Base-by-base conservation (phyloP, 2,329 filamentous ascomycete species). In the Venturia pyrina region DNA sequence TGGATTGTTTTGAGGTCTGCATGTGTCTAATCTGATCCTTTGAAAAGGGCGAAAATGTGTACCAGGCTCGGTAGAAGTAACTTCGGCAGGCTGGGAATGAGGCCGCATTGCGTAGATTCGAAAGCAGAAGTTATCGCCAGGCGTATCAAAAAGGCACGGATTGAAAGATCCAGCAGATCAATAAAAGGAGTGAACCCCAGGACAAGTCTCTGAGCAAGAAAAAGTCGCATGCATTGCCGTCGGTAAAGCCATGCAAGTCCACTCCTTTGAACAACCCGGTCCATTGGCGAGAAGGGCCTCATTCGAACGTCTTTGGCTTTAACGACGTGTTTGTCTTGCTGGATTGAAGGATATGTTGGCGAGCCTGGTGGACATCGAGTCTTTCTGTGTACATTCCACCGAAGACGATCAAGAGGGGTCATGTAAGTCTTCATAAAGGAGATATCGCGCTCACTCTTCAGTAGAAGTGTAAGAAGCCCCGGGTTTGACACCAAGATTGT, bases 401-500 rank as follows among this genome's bases (percentile, higher is more conserved):
- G 63, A 11, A 67, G 4, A 15, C 37, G 32, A 10, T 61, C 10
- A n/a, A 65, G n/a, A 17, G 24, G 10, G n/a, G 4, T 37, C 4
- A 24, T 7, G 13, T 37, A 21, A 10, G 37, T 60, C n/a, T 48
- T 17, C 41, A 43, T 59, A 34, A 34, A 21, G 24, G 21, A 15
- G 37, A 24, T 8, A 7, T 62, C 41, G 10, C 53, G 34, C 24
- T 59, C 34, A 2, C 44, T n/a, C 17, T 63, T 71, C 72, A 67
- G 34, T 10, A 67, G 62, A 28, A 37, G 28, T 11, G 40, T 66
- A 80, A 81, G 66, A 78, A 81, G 65, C 75, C 79, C 68, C 79
- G 75, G n/a, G 15, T 79, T 79, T 6, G 85, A 84, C 11, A 87
- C 74, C 76, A 79, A 82, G 8, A 88, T 72, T 0, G 86, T 89